Base-by-base conservation (phyloP, 148 eudicot species). In the Heliosperma pusillum region DNA sequence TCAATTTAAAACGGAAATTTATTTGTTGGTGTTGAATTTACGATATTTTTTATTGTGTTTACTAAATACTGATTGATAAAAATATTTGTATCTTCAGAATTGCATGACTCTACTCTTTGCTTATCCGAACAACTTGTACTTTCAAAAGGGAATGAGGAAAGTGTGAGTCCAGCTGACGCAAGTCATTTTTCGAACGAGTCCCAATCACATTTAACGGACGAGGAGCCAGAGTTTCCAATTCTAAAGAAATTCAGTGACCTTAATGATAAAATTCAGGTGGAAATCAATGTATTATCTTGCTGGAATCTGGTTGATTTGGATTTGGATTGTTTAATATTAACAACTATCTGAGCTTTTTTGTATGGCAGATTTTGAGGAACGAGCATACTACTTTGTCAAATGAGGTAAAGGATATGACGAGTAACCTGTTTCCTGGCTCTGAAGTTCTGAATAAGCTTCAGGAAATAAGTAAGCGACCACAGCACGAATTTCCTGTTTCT, bases 201-300 rank as follows among this genome's bases (percentile, higher is more conserved):
- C 16, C 74, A 74, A 64, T 85, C 59, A 71, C 42, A 33, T 7
- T 80, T 86, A 17, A 60, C 82, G 27, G 84, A 77, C 74, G 88
- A 85, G 63, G 93, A 52, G 72, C 91, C 87, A 79, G 87, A 85
- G 71, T 89, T 88, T 77, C 97, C 97, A 0, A 85, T 91, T 63
- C 80, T 88, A 69, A 80, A 81, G 87, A 93, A 93, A 82, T 67
- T 91, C 13, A 81, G 70, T 74, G 83, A 87, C 44, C 72, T 93
- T 26, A 85, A 86, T 77, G 78, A 78, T 59, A 83, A 87, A 82
- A 74, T 91, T 62, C 86, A 82, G 87, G 97, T 93, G 69, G 68
- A n/a, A n/a, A n/a, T n/a, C n/a, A n/a, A n/a, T n/a, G n/a, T n/a
- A n/a, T n/a, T 5, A 59, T 40, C 45, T 2, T 36, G 42, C 70